Evolutionary conservation across 352 stramenopile species (phyloP), one percentile per base, ranked within the genome.

Genomic region (Pythium insidiosum): DNA sequence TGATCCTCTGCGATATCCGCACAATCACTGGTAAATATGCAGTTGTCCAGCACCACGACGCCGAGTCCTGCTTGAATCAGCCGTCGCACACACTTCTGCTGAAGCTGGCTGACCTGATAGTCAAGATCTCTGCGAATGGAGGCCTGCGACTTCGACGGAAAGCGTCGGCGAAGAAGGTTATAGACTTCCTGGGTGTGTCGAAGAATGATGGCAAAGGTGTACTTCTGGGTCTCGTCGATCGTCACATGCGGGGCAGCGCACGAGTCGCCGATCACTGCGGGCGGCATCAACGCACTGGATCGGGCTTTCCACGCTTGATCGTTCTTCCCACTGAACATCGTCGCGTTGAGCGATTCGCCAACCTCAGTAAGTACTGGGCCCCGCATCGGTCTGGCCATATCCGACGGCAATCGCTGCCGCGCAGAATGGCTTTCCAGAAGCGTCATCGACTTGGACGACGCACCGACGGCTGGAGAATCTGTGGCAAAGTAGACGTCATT

Each of bases 211-310:
- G 81, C 78, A 50, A 94, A 94, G 23, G 81, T 94, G 54, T 94
- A 94, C 61, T 90, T 90, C 41, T 94, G 81, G 38, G 76, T 68
- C 56, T 94, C 81, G 25, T 94, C 73, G 29, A 94, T 88, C 1
- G 75, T 85, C 43, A 90, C 66, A 33, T 90, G 78, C 3, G 78
- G 68, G 0, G 67, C 58, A 6, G 6, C 60, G 54, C 50, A 15
- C 4, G 44, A 44, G 30, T 63, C 31, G 30, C 37, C 47, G 22
- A 62, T 57, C 23, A 62, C 10, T 1, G 54, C n/a, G 2, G 54
- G 43, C 11, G 54, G 16, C 9, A 41, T 47, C 22, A 62, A 38
- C 13, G 45, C 43, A n/a, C 47, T 57, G 16, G 54, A 53, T 6
- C 54, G 47, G 15, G 47, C 33, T 47, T 62, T n/a, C n/a, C n/a